A percentile compares a stretch with the other conserved stretches of the same genome.
phyloP scores from a whole-genome alignment of 2,329 filamentous ascomycete species.

The Alternaria solani region DNA sequence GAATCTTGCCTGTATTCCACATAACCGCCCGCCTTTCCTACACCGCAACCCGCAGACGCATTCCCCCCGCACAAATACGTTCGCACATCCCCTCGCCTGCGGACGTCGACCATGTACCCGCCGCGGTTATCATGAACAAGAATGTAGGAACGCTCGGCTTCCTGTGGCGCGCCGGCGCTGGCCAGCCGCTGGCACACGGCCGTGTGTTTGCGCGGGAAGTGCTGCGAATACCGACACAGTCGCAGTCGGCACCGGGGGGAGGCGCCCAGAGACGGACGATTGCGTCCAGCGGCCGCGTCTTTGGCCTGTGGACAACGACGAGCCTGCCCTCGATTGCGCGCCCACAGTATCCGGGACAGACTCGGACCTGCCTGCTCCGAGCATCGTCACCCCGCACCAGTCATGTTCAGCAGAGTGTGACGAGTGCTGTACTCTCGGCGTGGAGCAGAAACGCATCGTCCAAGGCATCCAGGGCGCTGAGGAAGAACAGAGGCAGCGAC shows the following conservation, averaged over 20 bases:
- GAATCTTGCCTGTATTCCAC: constrained; percentile 19
- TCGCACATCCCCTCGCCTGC: constrained; percentile 14
- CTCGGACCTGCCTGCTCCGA: constrained; percentile 22
- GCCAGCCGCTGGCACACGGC: constrained; percentile 34
- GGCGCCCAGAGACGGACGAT: constrained; percentile 19
- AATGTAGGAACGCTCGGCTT: constrained; percentile 51
- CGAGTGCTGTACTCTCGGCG: constrained; percentile 36
- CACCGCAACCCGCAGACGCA: constrained; percentile 14
- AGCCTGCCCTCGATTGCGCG: constrained; percentile 9
- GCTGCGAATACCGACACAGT: constrained; percentile 13
- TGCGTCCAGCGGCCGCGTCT: constrained; percentile 15
- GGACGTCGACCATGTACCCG: constrained; percentile 42
- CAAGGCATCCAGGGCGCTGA: constrained; percentile 25
- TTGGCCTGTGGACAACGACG: constrained; percentile 6
- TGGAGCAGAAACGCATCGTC: constrained; percentile 43
- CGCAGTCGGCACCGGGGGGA: constrained; percentile 14
- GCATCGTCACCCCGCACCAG: constrained; percentile 9
- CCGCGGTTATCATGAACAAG: constrained; percentile 54
- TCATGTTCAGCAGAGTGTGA: constrained; percentile 31
- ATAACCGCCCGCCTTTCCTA: constrained; percentile 10
- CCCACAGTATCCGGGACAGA: constrained; percentile 21
- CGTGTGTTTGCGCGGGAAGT: constrained; percentile 26
- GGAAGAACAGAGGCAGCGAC: constrained; percentile 24
- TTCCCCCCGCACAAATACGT: constrained; percentile 8
- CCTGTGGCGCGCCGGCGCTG: constrained; percentile 42